A percentile compares a stretch with the other conserved stretches of the same genome.
These are phyloP conservation scores for Metschnikowia peoriensis DNA, from an alignment of 805 yeast species.

Conservation along the genomic window DNA sequence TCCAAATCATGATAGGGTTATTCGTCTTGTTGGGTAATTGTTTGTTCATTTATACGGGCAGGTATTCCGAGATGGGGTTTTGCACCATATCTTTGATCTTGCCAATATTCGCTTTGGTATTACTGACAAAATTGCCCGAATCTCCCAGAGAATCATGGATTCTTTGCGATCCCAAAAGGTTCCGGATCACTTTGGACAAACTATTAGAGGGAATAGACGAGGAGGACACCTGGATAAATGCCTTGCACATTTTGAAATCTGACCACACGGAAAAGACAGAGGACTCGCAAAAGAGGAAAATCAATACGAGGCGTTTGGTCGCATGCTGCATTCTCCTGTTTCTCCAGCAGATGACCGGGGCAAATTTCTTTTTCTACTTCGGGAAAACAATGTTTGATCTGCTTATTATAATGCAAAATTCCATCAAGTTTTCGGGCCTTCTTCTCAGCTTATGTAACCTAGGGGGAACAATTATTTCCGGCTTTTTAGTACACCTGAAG, in stretches of 20 bases:
- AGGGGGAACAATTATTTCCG: slow-evolving; percentile 20
- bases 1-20: slow-evolving; percentile 2
- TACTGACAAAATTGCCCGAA: slow-evolving; percentile 6
- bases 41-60: slow-evolving; percentile 5
- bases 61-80: slow-evolving; percentile 3
- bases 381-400: slow-evolving; percentile 23
- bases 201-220: slow-evolving; percentile 1
- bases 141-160: slow-evolving; percentile 3
- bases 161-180: slow-evolving; percentile 1
- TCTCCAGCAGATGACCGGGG: slow-evolving; percentile 37
- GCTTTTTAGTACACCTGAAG: slow-evolving; percentile 16
- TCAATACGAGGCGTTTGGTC: slow-evolving; percentile 2
- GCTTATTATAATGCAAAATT: background rate
- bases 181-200: background rate
- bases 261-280: background rate
- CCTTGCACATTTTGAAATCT: slow-evolving; percentile 1
- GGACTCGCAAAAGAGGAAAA: background rate
- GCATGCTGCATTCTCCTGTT: slow-evolving; percentile 26
- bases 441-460: slow-evolving; percentile 22
- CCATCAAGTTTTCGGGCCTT: slow-evolving; percentile 12
- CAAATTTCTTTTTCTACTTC: slow-evolving; percentile 33
- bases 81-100: background rate
- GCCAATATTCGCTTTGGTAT: slow-evolving; percentile 5
- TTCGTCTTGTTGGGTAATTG: slow-evolving; percentile 9
- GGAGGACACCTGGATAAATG: background rate